phyloP scores from a whole-genome alignment of 768 basidiomycete genomes.

The Rhizopogon rudus region DNA sequence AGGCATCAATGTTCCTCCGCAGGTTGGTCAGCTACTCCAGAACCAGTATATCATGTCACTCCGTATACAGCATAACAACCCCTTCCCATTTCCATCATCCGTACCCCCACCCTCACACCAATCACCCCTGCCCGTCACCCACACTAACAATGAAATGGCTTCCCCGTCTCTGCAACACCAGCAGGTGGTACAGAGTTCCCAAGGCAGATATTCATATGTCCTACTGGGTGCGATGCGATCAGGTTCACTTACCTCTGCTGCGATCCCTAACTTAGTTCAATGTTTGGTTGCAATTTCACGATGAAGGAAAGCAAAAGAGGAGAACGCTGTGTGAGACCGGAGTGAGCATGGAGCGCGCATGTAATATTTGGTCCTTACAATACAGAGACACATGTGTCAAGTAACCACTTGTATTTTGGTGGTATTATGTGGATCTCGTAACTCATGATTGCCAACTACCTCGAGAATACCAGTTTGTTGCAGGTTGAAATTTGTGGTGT shows the following conservation, averaged over 20 bases:
- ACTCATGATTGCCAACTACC: too few species aligned
- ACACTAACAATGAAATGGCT: constrained; percentile 48
- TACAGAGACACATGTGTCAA: too few species aligned
- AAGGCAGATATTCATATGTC: constrained; percentile 44
- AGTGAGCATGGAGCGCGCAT: too few species aligned
- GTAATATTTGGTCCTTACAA: too few species aligned
- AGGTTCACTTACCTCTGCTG: constrained; percentile 13
- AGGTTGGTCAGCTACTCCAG: constrained; percentile 24
- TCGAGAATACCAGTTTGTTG: too few species aligned
- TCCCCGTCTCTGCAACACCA: constrained; percentile 55
- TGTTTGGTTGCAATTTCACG: constrained; percentile 26
- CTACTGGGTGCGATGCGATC: constrained; percentile 9
- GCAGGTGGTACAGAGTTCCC: constrained; percentile 45
- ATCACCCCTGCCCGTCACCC: constrained; percentile 42
- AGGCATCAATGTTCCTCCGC: constrained; percentile 8
- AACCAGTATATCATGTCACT: constrained; percentile 48
- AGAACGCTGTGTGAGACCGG: too few species aligned
- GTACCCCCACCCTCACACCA: constrained; percentile 33
- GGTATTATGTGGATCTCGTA: too few species aligned
- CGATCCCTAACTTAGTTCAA: constrained; percentile 11
- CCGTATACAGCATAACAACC: constrained; percentile 39
- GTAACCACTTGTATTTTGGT: too few species aligned
- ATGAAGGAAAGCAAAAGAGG: too few species aligned
- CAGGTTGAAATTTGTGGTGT: too few species aligned
- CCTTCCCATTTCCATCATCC: constrained; percentile 41